Percentiles rank a stretch among this genome's conserved stretches.
These are phyloP conservation scores for Panaeolus cyanescens DNA, from an alignment of 768 basidiomycete genomes.

Conservation along the genomic window DNA sequence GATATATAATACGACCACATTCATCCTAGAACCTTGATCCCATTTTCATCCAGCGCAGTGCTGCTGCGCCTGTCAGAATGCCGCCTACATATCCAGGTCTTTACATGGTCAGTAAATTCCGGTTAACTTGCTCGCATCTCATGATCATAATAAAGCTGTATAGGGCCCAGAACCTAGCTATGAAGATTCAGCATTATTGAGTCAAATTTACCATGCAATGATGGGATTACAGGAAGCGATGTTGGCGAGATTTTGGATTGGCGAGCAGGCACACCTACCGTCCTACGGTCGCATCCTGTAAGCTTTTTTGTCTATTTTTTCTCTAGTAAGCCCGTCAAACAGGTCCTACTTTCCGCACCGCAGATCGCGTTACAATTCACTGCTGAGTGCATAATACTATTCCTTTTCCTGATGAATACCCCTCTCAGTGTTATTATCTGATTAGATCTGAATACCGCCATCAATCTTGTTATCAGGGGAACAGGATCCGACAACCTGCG, in stretches of 20 bases:
- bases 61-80: background rate
- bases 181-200: background rate
- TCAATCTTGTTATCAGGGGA: background rate
- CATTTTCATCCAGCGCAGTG: background rate
- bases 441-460: background rate
- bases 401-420: background rate
- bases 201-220: background rate
- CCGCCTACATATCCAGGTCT: background rate
- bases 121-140: background rate
- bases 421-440: background rate
- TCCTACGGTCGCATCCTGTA: background rate
- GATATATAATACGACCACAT: background rate
- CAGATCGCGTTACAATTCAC: background rate
- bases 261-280: background rate
- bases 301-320: background rate
- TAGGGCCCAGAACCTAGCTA: background rate
- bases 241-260: background rate
- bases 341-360: background rate
- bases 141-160: background rate
- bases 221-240: background rate
- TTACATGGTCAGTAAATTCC: background rate
- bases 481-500: background rate
- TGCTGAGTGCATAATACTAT: background rate
- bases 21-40: background rate
- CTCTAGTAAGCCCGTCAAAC: background rate